Evolutionary conservation across 768 basidiomycete species (phyloP).

Genomic region (Boletus edulis): DNA sequence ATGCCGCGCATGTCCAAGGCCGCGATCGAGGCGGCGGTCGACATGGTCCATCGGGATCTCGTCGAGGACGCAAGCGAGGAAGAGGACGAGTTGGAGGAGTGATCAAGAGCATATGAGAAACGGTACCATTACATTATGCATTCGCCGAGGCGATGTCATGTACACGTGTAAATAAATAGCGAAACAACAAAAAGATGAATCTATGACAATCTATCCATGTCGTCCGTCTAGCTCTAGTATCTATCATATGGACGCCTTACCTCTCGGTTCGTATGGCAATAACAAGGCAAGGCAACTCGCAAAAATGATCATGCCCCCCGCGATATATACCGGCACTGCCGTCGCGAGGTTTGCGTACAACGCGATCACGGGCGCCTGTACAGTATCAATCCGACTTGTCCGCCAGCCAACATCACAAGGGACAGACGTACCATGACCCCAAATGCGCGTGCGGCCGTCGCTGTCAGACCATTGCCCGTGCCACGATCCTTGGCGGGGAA

Average conservation of each 20-base stretch:
- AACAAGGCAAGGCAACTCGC: constrained; percentile 59
- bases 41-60: constrained; percentile 57
- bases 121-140: not conserved
- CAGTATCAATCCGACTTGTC: not conserved
- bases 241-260: constrained; percentile 61
- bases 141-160: not conserved
- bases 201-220: not conserved
- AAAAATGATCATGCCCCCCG: constrained; percentile 60
- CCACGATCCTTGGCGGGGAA: constrained; percentile 73
- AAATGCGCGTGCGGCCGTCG: constrained; percentile 61
- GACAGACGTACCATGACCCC: constrained; percentile 54
- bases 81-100: constrained; percentile 53
- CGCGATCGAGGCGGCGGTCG: constrained; percentile 62
- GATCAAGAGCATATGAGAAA: constrained; percentile 8
- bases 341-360: constrained; percentile 63
- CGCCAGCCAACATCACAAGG: not conserved
- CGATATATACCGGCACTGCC: constrained; percentile 69
- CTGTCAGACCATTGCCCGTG: constrained; percentile 65
- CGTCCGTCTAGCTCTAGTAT: too few relatives aligned
- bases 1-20: constrained; percentile 69
- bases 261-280: constrained; percentile 72
- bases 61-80: constrained; percentile 33
- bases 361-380: constrained; percentile 69
- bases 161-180: too few relatives aligned
- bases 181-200: too few relatives aligned